Evolutionary conservation across 225 moss, liverwort and hornwort species (phyloP).

Genomic region (Takakia lepidozioides): DNA sequence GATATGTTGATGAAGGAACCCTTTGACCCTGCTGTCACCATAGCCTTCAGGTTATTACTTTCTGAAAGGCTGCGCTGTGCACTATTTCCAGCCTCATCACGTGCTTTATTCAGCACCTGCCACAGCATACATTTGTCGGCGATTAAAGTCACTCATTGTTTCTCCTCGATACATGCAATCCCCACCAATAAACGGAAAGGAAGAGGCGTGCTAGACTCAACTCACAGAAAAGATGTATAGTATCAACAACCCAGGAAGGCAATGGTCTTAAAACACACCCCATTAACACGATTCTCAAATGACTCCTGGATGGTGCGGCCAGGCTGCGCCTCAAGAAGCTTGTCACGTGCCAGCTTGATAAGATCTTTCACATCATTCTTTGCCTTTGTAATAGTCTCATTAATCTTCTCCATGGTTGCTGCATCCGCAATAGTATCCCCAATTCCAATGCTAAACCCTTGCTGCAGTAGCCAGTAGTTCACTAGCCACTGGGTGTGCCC

Average conservation of each 20-base stretch:
- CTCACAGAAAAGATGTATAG: no score
- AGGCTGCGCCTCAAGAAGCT: constrained; percentile 96
- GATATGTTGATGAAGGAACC: constrained; percentile 99
- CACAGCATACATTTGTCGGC: neutral
- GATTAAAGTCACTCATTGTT: no score
- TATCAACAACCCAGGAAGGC: no score
- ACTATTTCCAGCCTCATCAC: constrained; percentile 96
- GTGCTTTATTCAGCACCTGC: constrained; percentile 91
- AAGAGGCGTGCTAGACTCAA: no score
- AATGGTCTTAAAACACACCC: constrained; percentile 30
- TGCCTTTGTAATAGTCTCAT: constrained; percentile 90
- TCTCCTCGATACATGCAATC: no score
- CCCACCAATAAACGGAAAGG: no score
- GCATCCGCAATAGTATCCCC: constrained; percentile 99
- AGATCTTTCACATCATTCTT: constrained; percentile 97
- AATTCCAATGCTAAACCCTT: constrained; percentile 98
- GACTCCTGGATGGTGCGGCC: constrained; percentile 95
- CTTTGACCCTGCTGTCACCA: constrained; percentile 99
- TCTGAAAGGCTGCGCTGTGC: constrained; percentile 94
- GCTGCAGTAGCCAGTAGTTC: constrained; percentile 96
- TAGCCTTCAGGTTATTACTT: constrained; percentile 96
- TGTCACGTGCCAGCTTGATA: constrained; percentile 93
- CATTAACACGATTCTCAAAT: constrained; percentile 92
- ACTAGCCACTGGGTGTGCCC: constrained; percentile 98
- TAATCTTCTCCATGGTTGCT: constrained; percentile 98